phyloP scores from a whole-genome alignment of 768 basidiomycete species.

The Multifurca ochricompacta region DNA sequence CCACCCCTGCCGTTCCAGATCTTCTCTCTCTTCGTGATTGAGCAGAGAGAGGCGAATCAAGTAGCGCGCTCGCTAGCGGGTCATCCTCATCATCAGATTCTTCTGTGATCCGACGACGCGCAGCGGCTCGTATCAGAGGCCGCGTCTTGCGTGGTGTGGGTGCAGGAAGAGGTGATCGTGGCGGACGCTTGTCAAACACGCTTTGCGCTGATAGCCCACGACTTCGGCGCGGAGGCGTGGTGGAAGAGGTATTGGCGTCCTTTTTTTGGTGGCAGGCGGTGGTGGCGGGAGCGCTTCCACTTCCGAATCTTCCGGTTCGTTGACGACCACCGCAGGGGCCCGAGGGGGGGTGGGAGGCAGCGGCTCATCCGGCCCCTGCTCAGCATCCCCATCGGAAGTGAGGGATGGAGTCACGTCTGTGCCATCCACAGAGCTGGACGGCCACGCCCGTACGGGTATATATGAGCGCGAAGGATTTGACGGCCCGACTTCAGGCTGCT shows the following conservation, averaged over 20 bases:
- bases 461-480: conserved; percentile 5
- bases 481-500: conserved; percentile 2
- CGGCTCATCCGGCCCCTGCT: conserved; percentile 13
- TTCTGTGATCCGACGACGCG: background rate
- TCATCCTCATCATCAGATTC: conserved; percentile 12
- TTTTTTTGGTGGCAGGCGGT: conserved; percentile 1
- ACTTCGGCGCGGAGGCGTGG: conserved; percentile 2
- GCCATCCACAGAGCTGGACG: conserved; percentile 18
- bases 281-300: background rate
- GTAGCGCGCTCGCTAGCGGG: conserved; percentile 4
- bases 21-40: conserved; percentile 1
- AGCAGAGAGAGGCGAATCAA: background rate
- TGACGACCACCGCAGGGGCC: background rate
- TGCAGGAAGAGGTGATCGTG: conserved; percentile 55
- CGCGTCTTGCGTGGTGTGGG: conserved; percentile 45
- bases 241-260: background rate
- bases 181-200: conserved; percentile 52
- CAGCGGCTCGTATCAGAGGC: conserved; percentile 41
- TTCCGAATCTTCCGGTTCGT: conserved; percentile 1
- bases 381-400: conserved; percentile 17
- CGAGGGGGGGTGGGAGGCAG: conserved; percentile 19
- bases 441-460: conserved; percentile 13
- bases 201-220: conserved; percentile 14
- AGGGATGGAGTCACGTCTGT: conserved; percentile 21
- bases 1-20: background rate